A percentile compares a stretch with the other conserved stretches of the same genome.
These are phyloP conservation scores for Chaetoceros tenuissimus DNA, from an alignment of 108 stramenopile species.

Conservation along the genomic window DNA sequence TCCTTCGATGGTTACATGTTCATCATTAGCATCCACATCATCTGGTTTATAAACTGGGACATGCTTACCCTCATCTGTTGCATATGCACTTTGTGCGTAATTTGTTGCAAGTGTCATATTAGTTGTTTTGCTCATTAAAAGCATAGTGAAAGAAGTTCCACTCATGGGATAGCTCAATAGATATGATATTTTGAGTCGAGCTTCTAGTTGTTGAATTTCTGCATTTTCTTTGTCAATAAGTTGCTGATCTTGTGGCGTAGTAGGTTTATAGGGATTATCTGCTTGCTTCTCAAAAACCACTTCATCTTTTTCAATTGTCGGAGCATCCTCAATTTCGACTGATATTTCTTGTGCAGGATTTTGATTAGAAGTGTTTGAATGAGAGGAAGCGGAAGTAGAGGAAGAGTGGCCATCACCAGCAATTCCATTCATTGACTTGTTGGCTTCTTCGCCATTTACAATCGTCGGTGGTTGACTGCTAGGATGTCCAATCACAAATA, in stretches of 20 bases:
- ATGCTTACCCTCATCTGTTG: background rate
- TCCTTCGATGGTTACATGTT: background rate
- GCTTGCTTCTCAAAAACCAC: no score
- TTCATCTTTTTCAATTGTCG: no score
- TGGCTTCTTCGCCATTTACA: background rate
- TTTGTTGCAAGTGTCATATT: background rate
- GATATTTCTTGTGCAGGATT: no score
- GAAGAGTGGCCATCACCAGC: background rate
- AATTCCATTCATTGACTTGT: background rate
- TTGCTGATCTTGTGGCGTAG: background rate
- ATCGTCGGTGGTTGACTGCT: background rate
- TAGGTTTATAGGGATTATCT: no score
- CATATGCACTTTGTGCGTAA: background rate
- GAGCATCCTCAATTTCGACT: no score
- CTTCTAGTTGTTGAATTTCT: background rate
- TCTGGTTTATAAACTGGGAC: background rate
- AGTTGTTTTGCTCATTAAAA: background rate
- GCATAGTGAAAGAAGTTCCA: background rate
- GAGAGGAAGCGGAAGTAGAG: background rate
- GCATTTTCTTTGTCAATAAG: background rate
- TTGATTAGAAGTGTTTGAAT: background rate
- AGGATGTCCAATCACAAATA: background rate
- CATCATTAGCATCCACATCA: background rate
- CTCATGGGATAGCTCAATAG: background rate
- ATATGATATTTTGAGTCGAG: background rate